Conservation (phyloP, 2,329 filamentous ascomycete species). For the Plenodomus tracheiphilus region DNA sequence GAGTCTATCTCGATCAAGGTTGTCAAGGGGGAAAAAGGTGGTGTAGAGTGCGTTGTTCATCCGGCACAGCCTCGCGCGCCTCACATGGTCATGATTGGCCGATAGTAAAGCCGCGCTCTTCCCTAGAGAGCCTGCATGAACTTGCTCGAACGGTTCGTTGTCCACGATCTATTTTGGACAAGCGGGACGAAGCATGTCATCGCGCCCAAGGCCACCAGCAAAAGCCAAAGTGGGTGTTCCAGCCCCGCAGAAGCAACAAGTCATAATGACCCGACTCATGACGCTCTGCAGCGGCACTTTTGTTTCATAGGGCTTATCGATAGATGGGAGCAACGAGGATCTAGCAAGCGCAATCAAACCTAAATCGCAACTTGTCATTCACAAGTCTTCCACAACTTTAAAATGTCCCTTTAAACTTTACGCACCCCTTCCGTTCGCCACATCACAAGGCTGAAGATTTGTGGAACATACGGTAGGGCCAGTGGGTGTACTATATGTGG, state of each 20-base stretch:
- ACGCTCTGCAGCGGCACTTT: neutral
- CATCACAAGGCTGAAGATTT: neutral
- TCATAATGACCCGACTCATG: neutral
- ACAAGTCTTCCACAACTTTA: neutral
- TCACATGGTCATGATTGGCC: conserved; percentile 13
- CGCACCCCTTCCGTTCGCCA: conserved; percentile 2
- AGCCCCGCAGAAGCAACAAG: conserved; percentile 18
- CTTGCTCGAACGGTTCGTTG: conserved; percentile 23
- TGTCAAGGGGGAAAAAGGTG: conserved; percentile 13
- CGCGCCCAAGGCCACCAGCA: conserved; percentile 13
- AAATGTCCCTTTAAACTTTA: conserved; percentile 11
- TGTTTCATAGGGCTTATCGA: conserved; percentile 4
- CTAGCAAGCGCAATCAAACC: neutral
- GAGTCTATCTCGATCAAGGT: conserved; percentile 6
- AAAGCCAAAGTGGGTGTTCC: conserved; percentile 2
- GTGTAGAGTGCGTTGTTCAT: conserved; percentile 27
- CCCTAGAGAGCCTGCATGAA: conserved; percentile 21
- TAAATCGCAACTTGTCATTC: neutral
- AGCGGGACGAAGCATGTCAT: conserved; percentile 9
- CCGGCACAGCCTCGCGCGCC: conserved; percentile 25
- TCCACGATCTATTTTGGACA: conserved; percentile 15
- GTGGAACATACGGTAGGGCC: neutral
- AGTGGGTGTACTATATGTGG: neutral
- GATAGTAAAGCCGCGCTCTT: conserved; percentile 2
- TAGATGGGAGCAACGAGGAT: neutral